Conservation (phyloP, 805 yeast genomes). For the Spathaspora arborariae region DNA sequence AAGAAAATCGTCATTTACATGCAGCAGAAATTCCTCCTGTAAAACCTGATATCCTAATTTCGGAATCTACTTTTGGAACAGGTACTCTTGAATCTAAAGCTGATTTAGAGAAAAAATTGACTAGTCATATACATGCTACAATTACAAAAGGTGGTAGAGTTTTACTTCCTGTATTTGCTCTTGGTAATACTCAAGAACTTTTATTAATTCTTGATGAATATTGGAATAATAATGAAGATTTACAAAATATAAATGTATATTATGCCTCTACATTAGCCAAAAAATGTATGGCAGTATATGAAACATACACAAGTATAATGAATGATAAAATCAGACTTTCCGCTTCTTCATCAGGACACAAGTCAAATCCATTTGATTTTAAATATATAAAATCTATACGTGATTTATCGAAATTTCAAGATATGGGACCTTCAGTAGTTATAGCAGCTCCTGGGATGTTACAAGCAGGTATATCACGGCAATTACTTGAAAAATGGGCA, state of each 20-base stretch:
- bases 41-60: constrained; percentile 83
- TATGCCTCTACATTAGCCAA: constrained; percentile 92
- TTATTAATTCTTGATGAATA: constrained; percentile 89
- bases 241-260: constrained; percentile 77
- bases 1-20: constrained; percentile 90
- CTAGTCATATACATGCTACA: constrained; percentile 80
- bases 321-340: constrained; percentile 83
- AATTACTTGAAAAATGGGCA: constrained; percentile 91
- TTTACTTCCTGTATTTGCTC: constrained; percentile 88
- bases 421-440: constrained; percentile 93
- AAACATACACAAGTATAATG: constrained; percentile 96
- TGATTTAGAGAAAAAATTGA: constrained; percentile 79
- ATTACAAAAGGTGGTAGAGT: constrained; percentile 87
- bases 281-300: constrained; percentile 96
- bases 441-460: constrained; percentile 98
- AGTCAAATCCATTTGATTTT: constrained; percentile 81
- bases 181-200: constrained; percentile 95
- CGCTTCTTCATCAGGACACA: constrained; percentile 22
- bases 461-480: constrained; percentile 92
- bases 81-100: constrained; percentile 91
- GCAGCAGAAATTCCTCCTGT: constrained; percentile 90
- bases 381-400: constrained; percentile 78
- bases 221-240: constrained; percentile 81
- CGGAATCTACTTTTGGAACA: constrained; percentile 97
- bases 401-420: constrained; percentile 81